phyloP scores from a whole-genome alignment of 345 rosid species.

The Syzygium oleosum region DNA sequence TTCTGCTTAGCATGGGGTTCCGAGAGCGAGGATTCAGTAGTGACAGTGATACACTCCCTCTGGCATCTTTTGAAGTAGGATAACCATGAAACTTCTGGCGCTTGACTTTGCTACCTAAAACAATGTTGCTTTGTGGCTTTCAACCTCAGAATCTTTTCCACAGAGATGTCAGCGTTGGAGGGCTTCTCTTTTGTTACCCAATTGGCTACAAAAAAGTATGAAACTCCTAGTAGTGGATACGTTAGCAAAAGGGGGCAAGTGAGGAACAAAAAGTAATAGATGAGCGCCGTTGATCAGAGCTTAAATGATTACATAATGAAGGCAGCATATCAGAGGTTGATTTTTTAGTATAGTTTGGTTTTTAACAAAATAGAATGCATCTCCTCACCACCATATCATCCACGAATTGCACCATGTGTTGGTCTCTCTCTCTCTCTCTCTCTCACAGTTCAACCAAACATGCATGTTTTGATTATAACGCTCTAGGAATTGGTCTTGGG shows the following conservation, averaged over 20 bases:
- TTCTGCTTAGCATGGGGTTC: neutral
- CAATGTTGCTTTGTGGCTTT: neutral
- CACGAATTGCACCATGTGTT: neutral
- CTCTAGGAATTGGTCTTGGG: neutral
- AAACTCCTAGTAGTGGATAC: neutral
- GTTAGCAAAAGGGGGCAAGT: neutral
- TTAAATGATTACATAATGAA: neutral
- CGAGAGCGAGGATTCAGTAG: neutral
- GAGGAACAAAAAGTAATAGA: neutral
- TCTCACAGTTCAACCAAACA: neutral
- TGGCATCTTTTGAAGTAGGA: neutral
- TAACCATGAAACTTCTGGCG: neutral
- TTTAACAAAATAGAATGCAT: neutral
- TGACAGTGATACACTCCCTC: neutral
- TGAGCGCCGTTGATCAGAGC: neutral
- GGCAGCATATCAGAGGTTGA: neutral
- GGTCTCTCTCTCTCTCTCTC: neutral
- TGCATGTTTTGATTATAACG: neutral
- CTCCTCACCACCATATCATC: neutral
- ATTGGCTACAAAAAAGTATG: neutral
- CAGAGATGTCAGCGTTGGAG: neutral
- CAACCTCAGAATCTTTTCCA: neutral
- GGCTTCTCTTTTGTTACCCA: neutral
- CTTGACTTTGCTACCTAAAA: neutral
- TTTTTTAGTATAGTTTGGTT: neutral